A percentile compares a stretch with the other conserved stretches of the same genome.
These are phyloP conservation scores for Penstemon barbatus DNA, from an alignment of 257 asterid genomes.

Conservation along the genomic window DNA sequence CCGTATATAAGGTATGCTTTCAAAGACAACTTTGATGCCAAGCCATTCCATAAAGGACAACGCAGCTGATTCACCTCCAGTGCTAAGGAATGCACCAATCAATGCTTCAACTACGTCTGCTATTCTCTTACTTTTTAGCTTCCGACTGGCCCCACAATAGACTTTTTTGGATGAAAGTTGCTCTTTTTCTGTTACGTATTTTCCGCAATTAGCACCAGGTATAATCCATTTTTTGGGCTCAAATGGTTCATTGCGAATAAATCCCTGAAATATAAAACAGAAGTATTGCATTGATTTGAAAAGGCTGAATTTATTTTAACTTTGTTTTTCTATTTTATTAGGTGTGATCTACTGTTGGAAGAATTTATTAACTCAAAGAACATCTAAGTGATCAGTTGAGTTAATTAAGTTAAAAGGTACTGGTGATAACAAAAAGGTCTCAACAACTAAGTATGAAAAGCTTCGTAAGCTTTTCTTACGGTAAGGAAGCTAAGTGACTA, in stretches of 20 bases:
- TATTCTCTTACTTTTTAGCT: slow-evolving; percentile 50
- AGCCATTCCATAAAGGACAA: slow-evolving; percentile 75
- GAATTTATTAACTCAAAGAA: no score
- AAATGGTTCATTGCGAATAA: slow-evolving; percentile 68
- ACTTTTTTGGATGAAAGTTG: slow-evolving; percentile 34
- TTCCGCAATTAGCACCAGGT: slow-evolving; percentile 51
- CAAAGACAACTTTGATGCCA: slow-evolving; percentile 52
- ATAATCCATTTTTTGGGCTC: slow-evolving; percentile 68
- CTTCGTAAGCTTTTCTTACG: no score
- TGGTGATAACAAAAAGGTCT: no score
- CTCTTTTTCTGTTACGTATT: slow-evolving; percentile 37
- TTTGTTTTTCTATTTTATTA: no score
- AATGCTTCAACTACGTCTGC: slow-evolving; percentile 91
- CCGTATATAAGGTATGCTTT: slow-evolving; percentile 43
- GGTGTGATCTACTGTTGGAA: no score
- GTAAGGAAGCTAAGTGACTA: no score
- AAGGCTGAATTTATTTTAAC: no score
- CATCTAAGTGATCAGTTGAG: no score
- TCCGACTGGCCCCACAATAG: slow-evolving; percentile 35
- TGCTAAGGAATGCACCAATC: slow-evolving; percentile 73
- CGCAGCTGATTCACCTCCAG: slow-evolving; percentile 70
- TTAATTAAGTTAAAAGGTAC: no score
- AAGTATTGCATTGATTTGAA: no score
- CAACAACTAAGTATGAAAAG: no score
- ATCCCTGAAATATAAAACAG: slow-evolving; percentile 52